phyloP scores from a whole-genome alignment of 495 filamentous ascomycete species.

The Aspergillus asperescens region DNA sequence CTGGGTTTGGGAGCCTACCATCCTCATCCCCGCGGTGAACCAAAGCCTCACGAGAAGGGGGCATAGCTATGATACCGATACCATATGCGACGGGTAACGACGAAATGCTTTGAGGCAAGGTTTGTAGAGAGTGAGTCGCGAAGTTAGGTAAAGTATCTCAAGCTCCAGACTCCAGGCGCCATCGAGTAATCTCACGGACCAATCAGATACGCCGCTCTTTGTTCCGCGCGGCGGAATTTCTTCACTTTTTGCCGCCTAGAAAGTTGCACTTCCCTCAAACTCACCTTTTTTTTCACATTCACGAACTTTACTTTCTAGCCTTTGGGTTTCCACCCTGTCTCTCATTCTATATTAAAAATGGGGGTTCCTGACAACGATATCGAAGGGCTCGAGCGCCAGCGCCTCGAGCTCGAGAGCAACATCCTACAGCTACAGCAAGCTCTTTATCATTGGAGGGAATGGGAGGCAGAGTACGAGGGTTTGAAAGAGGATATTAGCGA shows the following conservation, averaged over 20 bases:
- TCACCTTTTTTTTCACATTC: slow-evolving; percentile 4
- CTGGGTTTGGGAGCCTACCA: slow-evolving; percentile 28
- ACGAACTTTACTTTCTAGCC: not conserved
- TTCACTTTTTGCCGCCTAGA: slow-evolving; percentile 21
- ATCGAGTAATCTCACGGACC: slow-evolving; percentile 15
- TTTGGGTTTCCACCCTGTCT: not conserved
- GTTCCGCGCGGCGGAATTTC: slow-evolving; percentile 23
- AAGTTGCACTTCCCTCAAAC: slow-evolving; percentile 2
- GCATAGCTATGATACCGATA: slow-evolving; percentile 23
- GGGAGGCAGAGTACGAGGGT: slow-evolving; percentile 85
- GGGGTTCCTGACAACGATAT: slow-evolving; percentile 31
- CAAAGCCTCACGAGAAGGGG: slow-evolving; percentile 29
- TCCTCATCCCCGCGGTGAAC: slow-evolving; percentile 46
- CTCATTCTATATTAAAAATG: slow-evolving; percentile 22
- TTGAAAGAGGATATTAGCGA: slow-evolving; percentile 70
- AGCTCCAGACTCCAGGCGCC: not conserved
- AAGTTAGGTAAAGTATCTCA: not conserved
- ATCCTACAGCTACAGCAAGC: slow-evolving; percentile 68
- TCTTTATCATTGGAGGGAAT: slow-evolving; percentile 80
- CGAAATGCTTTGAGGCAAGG: not conserved
- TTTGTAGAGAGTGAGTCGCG: not conserved
- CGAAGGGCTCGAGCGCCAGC: slow-evolving; percentile 63
- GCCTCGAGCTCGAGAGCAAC: slow-evolving; percentile 67
- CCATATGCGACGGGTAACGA: slow-evolving; percentile 7
- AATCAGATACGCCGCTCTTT: slow-evolving; percentile 20